These are phyloP conservation scores for Pseudogymnoascus verrucosus DNA, from an alignment of 2,329 filamentous ascomycete genomes.

Conservation along the genomic window DNA sequence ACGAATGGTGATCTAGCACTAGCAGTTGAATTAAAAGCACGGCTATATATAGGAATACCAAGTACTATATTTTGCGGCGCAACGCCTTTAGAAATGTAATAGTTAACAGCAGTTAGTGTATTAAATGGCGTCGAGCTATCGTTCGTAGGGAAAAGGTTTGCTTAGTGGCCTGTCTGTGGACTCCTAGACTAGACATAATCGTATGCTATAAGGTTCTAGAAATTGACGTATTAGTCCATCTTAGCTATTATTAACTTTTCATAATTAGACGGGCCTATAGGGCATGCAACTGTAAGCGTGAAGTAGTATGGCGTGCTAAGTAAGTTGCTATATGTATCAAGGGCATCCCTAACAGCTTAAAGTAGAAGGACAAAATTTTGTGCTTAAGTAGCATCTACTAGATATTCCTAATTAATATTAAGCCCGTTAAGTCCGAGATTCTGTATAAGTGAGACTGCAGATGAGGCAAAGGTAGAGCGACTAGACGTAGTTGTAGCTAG, in stretches of 20 bases:
- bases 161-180: slow-evolving; percentile 41
- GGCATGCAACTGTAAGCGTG: slow-evolving; percentile 43
- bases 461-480: slow-evolving; percentile 15
- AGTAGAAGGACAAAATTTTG: slow-evolving; percentile 24
- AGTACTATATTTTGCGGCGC: slow-evolving; percentile 59
- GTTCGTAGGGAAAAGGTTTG: slow-evolving; percentile 53
- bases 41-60: slow-evolving; percentile 73
- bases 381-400: slow-evolving; percentile 13
- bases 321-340: slow-evolving; percentile 39
- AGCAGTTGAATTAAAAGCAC: slow-evolving; percentile 54
- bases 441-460: slow-evolving; percentile 15
- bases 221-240: slow-evolving; percentile 43
- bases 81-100: slow-evolving; percentile 56
- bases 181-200: slow-evolving; percentile 50
- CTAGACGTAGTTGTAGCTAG: slow-evolving; percentile 52
- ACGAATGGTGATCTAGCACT: slow-evolving; percentile 56
- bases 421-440: slow-evolving; percentile 20
- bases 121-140: slow-evolving; percentile 60
- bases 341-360: slow-evolving; percentile 27
- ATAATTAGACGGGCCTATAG: slow-evolving; percentile 41
- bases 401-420: slow-evolving; percentile 22
- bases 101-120: slow-evolving; percentile 53
- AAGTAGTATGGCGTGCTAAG: slow-evolving; percentile 40
- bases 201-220: slow-evolving; percentile 61
- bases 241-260: slow-evolving; percentile 36